Conservation (phyloP, 1,284 basidiomycete genomes). For the Termitomyces sp. region DNA sequence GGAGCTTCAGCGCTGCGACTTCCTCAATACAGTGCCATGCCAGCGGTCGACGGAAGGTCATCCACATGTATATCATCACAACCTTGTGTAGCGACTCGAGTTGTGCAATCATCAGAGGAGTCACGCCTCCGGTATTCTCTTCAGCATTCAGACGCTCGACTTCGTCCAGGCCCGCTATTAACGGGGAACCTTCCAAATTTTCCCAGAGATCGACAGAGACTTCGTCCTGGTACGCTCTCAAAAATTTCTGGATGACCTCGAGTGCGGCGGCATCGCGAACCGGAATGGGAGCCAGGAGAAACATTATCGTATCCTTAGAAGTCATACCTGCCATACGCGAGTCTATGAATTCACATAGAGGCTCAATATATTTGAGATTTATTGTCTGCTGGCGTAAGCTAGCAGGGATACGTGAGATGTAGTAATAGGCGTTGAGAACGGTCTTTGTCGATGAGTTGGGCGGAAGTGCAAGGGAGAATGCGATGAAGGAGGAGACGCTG, state of each 20-base stretch:
- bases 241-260: conserved; percentile 30
- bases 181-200: conserved; percentile 29
- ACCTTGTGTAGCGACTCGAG: conserved; percentile 83
- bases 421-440: conserved; percentile 41
- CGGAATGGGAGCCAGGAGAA: conserved; percentile 43
- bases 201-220: conserved; percentile 33
- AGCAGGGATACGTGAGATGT: conserved; percentile 43
- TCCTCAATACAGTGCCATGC: conserved; percentile 60
- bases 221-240: conserved; percentile 28
- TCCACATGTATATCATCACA: conserved; percentile 86
- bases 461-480: conserved; percentile 34
- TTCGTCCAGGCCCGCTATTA: conserved; percentile 38
- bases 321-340: conserved; percentile 34
- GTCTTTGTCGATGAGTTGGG: conserved; percentile 27
- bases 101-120: conserved; percentile 21
- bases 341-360: conserved; percentile 43
- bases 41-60: conserved; percentile 73
- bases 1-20: conserved; percentile 53
- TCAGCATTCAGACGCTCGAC: conserved; percentile 33
- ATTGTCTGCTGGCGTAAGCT: conserved; percentile 36
- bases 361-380: conserved; percentile 22
- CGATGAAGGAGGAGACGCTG: conserved; percentile 12
- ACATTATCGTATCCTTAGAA: conserved; percentile 43
- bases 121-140: conserved; percentile 3
- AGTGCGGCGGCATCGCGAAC: conserved; percentile 34